Evolutionary conservation across 345 rosid genomes (phyloP).

Genomic region (Bruguiera gymnorhiza): DNA sequence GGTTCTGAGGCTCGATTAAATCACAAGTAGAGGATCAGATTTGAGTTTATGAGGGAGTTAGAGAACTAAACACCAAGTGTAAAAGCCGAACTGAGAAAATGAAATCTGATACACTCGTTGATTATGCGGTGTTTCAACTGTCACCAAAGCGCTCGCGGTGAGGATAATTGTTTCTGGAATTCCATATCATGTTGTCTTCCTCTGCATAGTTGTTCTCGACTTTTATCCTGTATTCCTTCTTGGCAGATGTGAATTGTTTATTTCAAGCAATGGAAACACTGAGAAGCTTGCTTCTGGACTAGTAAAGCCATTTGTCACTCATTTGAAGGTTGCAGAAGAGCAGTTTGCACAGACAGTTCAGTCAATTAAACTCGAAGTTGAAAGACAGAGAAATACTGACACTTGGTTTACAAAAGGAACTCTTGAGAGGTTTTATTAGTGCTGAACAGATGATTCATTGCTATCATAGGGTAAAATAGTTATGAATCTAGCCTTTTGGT

Average conservation of each 20-base stretch:
- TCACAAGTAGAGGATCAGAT: constrained; percentile 18
- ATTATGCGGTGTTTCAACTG: constrained; percentile 81
- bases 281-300: constrained; percentile 93
- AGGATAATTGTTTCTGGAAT: constrained; percentile 15
- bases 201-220: constrained; percentile 6
- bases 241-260: constrained; percentile 79
- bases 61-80: constrained; percentile 19
- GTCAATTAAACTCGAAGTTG: constrained; percentile 72
- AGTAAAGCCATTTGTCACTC: constrained; percentile 83
- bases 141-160: constrained; percentile 85
- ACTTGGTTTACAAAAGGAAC: constrained; percentile 96
- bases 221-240: constrained; percentile 20
- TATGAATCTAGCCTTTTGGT: constrained; percentile 14
- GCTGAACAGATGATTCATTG: constrained; percentile 16
- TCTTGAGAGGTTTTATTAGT: constrained; percentile 68
- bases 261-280: constrained; percentile 61
- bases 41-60: constrained; percentile 27
- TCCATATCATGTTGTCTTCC: constrained; percentile 9
- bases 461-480: constrained; percentile 2
- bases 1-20: constrained; percentile 10
- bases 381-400: constrained; percentile 45
- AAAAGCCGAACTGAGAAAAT: constrained; percentile 40
- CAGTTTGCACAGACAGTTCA: constrained; percentile 57
- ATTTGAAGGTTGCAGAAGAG: constrained; percentile 82
- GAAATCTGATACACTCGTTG: constrained; percentile 65